Conservation (phyloP, 2,329 filamentous ascomycete genomes). For the Venturia nashicola region DNA sequence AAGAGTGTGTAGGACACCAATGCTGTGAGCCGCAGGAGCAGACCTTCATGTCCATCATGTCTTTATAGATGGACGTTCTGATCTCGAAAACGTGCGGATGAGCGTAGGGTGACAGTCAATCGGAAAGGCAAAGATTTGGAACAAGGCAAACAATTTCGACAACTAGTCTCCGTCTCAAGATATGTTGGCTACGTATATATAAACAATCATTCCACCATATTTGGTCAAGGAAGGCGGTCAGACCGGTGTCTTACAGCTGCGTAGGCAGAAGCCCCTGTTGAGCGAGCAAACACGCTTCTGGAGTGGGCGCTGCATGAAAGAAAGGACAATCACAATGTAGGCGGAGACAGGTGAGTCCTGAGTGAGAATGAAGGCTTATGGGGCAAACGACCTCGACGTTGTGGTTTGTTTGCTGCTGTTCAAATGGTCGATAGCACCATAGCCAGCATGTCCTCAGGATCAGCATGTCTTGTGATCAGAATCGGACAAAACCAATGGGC, state of each 20-base stretch:
- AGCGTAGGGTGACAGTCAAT: neutral
- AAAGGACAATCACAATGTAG: neutral
- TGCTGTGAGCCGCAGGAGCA: neutral
- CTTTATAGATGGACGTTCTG: neutral
- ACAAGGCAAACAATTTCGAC: neutral
- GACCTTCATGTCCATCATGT: neutral
- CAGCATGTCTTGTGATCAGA: no score
- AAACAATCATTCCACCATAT: neutral
- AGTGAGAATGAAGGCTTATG: neutral
- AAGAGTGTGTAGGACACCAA: no score
- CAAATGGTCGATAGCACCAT: no score
- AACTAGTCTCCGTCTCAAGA: neutral
- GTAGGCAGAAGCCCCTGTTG: neutral
- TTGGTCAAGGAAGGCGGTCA: neutral
- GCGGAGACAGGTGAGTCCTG: no score
- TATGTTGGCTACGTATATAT: neutral
- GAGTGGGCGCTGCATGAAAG: neutral
- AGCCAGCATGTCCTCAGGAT: no score
- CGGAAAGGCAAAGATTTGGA: neutral
- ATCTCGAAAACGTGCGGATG: neutral
- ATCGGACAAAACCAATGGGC: no score
- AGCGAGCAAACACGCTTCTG: neutral
- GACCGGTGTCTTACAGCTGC: neutral
- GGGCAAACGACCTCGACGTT: neutral
- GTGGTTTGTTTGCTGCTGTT: no score